A percentile compares a stretch with the other conserved stretches of the same genome.
These are phyloP conservation scores for Zygosaccharomyces pseudobailii DNA, from an alignment of 1,139 yeast species.

Conservation along the genomic window DNA sequence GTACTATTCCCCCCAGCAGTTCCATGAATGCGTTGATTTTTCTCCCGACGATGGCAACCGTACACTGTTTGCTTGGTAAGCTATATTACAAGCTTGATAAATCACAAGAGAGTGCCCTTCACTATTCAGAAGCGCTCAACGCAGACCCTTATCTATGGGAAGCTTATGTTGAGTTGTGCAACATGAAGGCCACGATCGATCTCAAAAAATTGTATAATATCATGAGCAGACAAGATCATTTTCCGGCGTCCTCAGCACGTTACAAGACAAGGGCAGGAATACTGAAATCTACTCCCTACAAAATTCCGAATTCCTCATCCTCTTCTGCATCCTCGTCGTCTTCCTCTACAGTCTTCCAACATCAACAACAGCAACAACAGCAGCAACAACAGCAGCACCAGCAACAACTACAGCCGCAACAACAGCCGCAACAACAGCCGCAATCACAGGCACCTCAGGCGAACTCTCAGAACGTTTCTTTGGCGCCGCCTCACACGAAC, in stretches of 20 bases:
- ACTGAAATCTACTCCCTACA: constrained; percentile 29
- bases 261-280: constrained; percentile 24
- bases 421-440: constrained; percentile 21
- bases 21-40: constrained; percentile 12
- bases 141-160: constrained; percentile 82
- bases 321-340: constrained; percentile 49
- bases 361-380: constrained; percentile 40
- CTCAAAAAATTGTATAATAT: constrained; percentile 38
- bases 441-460: constrained; percentile 32
- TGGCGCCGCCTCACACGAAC: constrained; percentile 10
- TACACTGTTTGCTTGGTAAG: constrained; percentile 67
- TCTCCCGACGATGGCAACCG: constrained; percentile 60
- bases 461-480: constrained; percentile 2
- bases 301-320: constrained; percentile 7
- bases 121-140: constrained; percentile 64
- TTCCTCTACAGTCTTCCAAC: constrained; percentile 14
- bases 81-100: constrained; percentile 58
- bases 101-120: constrained; percentile 57
- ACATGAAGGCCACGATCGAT: constrained; percentile 63
- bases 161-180: constrained; percentile 73
- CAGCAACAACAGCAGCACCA: constrained; percentile 17
- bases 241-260: constrained; percentile 6
- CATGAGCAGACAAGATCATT: constrained; percentile 9
- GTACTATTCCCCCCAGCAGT: constrained; percentile 3
- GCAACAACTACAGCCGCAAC: constrained; percentile 8